Conservation (phyloP, 768 basidiomycete species). For the Leucogyrophana mollusca region DNA sequence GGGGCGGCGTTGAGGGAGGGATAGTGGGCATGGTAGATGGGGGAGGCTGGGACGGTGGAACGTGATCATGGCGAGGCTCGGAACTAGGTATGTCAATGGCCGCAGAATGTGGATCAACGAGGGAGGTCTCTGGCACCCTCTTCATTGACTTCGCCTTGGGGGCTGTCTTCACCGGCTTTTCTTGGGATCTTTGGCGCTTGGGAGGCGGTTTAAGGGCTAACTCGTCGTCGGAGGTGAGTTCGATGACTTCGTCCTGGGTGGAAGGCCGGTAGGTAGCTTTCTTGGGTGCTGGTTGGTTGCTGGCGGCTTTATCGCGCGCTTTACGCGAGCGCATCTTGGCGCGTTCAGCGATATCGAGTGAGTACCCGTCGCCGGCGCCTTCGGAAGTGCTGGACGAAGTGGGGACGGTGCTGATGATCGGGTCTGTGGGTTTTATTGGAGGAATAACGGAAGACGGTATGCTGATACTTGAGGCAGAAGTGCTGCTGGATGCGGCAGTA, state of each 20-base stretch:
- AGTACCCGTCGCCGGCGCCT: conserved; percentile 15
- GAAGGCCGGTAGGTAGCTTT: conserved; percentile 2
- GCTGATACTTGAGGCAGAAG: conserved; percentile 21
- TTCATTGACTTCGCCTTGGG: conserved; percentile 31
- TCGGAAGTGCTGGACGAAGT: conserved; percentile 11
- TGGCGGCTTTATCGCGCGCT: conserved; percentile 7
- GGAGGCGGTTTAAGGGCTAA: conserved; percentile 25
- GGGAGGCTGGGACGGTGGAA: conserved; percentile 30
- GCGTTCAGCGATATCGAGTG: conserved; percentile 51
- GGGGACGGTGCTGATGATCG: conserved; percentile 19
- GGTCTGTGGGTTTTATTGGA: conserved; percentile 11
- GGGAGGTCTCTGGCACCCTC: too few relatives aligned
- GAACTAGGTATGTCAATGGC: conserved; percentile 33
- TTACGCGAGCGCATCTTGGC: conserved; percentile 54
- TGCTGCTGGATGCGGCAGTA: conserved; percentile 1
- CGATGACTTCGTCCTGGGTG: conserved; percentile 37
- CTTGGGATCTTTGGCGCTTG: conserved; percentile 30
- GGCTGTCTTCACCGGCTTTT: conserved; percentile 20
- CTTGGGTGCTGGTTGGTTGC: conserved; percentile 11
- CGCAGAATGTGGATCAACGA: conserved; percentile 23
- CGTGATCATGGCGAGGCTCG: conserved; percentile 14
- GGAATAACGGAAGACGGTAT: conserved; percentile 10
- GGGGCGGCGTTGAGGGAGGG: conserved; percentile 20
- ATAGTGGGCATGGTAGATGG: conserved; percentile 29
- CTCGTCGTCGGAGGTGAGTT: conserved; percentile 40